Conservation (phyloP, 2,329 filamentous ascomycete species). For the Pseudocercospora fijiensis region DNA sequence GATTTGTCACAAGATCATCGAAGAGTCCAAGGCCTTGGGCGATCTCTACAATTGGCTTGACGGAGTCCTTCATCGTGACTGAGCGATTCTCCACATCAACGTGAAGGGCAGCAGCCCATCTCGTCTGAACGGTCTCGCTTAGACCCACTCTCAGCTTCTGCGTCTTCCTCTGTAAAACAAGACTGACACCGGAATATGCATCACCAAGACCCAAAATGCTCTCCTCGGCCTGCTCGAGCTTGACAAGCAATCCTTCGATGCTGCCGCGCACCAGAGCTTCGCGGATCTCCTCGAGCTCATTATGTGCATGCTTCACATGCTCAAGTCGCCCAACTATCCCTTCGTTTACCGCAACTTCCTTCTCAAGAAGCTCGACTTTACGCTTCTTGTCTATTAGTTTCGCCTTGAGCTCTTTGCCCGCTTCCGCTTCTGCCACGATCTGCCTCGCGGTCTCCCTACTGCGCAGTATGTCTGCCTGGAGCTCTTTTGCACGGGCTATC, state of each 20-base stretch:
- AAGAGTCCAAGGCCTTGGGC: constrained; percentile 30
- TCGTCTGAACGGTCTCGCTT: constrained; percentile 62
- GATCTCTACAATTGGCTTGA: constrained; percentile 24
- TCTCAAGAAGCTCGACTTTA: constrained; percentile 57
- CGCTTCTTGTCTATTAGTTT: constrained; percentile 61
- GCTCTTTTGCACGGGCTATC: constrained; percentile 78
- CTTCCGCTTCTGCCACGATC: constrained; percentile 75
- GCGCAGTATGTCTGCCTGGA: constrained; percentile 80
- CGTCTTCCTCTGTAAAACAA: constrained; percentile 64
- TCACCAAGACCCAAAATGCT: constrained; percentile 57
- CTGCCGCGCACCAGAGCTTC: constrained; percentile 46
- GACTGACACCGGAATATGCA: constrained; percentile 61
- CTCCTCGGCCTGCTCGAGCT: constrained; percentile 50
- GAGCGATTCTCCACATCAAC: constrained; percentile 58
- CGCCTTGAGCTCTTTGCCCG: constrained; percentile 61
- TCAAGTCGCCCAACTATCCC: constrained; percentile 52
- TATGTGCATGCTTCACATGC: constrained; percentile 52
- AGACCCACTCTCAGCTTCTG: constrained; percentile 66
- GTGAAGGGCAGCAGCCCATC: constrained; percentile 73
- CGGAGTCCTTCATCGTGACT: constrained; percentile 55
- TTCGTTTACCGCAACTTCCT: constrained; percentile 61
- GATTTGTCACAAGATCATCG: constrained; percentile 30
- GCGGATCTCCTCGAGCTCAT: constrained; percentile 49
- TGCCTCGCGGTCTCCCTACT: constrained; percentile 77
- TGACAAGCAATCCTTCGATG: constrained; percentile 50